Percentiles rank a stretch among this genome's conserved stretches.
Conservation (phyloP, 768 basidiomycete genomes). For the Infundibulicybe gibba region DNA sequence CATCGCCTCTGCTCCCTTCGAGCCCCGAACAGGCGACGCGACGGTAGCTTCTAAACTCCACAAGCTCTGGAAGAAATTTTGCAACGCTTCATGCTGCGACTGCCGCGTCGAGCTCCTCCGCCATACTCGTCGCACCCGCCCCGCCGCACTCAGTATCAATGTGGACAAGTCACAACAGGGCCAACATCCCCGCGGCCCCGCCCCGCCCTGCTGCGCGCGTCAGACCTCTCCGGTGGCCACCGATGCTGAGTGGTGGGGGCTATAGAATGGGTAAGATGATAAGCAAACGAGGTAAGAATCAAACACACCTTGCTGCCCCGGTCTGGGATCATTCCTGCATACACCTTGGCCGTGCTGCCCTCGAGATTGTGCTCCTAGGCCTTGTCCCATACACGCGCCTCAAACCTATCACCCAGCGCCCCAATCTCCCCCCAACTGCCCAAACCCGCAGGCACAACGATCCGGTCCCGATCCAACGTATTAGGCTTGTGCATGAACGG, state of each 20-base stretch:
- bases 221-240: no score
- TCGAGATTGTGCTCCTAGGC: constrained; percentile 75
- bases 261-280: constrained; percentile 19
- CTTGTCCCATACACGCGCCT: constrained; percentile 74
- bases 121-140: constrained; percentile 26
- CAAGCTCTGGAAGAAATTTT: constrained; percentile 85
- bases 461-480: constrained; percentile 86
- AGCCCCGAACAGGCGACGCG: no score
- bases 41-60: constrained; percentile 54
- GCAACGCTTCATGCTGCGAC: constrained; percentile 78
- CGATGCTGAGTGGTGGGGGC: constrained; percentile 46
- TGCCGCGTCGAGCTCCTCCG: constrained; percentile 43
- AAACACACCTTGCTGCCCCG: constrained; percentile 65
- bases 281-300: background rate
- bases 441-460: constrained; percentile 95
- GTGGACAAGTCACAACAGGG: constrained; percentile 23
- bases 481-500: constrained; percentile 87
- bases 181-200: constrained; percentile 15
- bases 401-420: constrained; percentile 88
- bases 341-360: constrained; percentile 60
- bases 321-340: constrained; percentile 69
- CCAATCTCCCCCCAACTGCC: constrained; percentile 97
- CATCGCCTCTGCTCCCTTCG: constrained; percentile 23
- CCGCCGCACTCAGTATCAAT: constrained; percentile 26
- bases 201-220: constrained; percentile 16